Evolutionary conservation across 345 rosid species (phyloP).

Genomic region (Conringia planisiliqua): DNA sequence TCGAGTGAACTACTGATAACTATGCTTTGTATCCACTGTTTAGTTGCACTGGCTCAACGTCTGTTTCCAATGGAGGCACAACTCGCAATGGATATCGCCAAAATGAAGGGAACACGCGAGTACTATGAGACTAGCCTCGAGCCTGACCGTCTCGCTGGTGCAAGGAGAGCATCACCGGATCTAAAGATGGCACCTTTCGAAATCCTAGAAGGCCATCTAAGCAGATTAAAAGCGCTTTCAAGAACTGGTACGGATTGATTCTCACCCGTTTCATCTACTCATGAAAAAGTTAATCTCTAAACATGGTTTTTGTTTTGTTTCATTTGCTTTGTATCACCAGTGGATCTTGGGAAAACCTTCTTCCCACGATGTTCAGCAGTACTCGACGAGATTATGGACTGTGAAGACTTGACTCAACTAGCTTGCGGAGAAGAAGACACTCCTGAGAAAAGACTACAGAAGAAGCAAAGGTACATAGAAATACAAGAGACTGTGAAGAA

Average conservation of each 20-base stretch:
- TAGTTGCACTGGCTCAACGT: constrained; percentile 72
- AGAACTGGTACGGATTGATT: constrained; percentile 53
- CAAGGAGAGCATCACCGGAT: constrained; percentile 48
- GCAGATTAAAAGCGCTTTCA: constrained; percentile 64
- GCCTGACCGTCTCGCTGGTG: constrained; percentile 9
- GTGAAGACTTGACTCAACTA: constrained; percentile 45
- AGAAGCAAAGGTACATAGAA: constrained; percentile 53
- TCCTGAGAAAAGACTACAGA: constrained; percentile 43
- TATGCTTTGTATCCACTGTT: constrained; percentile 1
- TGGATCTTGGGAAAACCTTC: constrained; percentile 69
- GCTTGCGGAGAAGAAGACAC: constrained; percentile 46
- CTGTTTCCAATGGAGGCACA: constrained; percentile 87
- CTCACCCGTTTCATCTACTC: background rate
- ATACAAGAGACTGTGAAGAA: constrained; percentile 44
- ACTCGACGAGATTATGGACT: constrained; percentile 63
- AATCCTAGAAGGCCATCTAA: constrained; percentile 62
- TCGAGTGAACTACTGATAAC: constrained; percentile 4
- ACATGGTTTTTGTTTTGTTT: background rate
- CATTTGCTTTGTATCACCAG: constrained; percentile 35
- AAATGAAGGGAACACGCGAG: constrained; percentile 58
- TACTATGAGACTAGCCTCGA: constrained; percentile 40
- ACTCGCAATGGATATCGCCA: constrained; percentile 65
- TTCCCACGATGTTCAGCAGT: constrained; percentile 75
- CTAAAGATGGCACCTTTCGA: constrained; percentile 54
- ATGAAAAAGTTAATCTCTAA: background rate